Conservation (phyloP, 208 protist genomes). For the Wallacemonas sp. region DNA sequence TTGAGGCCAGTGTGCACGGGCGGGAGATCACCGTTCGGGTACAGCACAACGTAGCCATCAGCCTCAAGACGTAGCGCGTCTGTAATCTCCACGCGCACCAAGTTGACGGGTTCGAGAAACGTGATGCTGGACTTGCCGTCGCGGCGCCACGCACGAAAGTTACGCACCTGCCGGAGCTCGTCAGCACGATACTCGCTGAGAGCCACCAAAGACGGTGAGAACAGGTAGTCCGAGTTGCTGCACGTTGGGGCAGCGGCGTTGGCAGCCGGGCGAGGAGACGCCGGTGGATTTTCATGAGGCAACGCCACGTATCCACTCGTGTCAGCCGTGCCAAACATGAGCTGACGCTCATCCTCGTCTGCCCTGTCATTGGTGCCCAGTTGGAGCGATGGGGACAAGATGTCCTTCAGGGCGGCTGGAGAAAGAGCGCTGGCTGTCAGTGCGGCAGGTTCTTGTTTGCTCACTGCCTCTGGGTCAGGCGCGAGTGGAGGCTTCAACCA, state of each 20-base stretch:
- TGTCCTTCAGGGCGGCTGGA: constrained; percentile 55
- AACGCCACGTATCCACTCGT: background rate
- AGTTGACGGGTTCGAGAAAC: constrained; percentile 83
- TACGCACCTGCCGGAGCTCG: constrained; percentile 46
- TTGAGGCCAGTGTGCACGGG: constrained; percentile 42
- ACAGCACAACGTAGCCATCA: constrained; percentile 66
- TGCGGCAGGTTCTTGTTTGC: constrained; percentile 47
- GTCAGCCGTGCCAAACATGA: constrained; percentile 8
- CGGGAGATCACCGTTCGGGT: constrained; percentile 33
- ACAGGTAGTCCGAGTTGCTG: constrained; percentile 48
- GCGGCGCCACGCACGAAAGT: constrained; percentile 53
- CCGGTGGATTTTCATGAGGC: background rate
- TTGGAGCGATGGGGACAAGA: constrained; percentile 41
- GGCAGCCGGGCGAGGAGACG: background rate
- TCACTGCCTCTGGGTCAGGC: background rate
- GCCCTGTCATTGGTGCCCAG: constrained; percentile 18
- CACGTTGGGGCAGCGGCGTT: constrained; percentile 46
- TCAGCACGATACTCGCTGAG: constrained; percentile 40
- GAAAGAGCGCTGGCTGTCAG: constrained; percentile 51
- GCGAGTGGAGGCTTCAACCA: constrained; percentile 16
- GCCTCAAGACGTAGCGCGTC: constrained; percentile 46
- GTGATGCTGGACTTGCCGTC: constrained; percentile 62
- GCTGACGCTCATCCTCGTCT: constrained; percentile 1
- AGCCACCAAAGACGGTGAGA: constrained; percentile 51
- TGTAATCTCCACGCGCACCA: constrained; percentile 65